Percentiles rank a stretch among this genome's conserved stretches.
These are phyloP conservation scores for Funneliformis caledonium DNA, from an alignment of 371 early-diverging fungal species.

Conservation along the genomic window DNA sequence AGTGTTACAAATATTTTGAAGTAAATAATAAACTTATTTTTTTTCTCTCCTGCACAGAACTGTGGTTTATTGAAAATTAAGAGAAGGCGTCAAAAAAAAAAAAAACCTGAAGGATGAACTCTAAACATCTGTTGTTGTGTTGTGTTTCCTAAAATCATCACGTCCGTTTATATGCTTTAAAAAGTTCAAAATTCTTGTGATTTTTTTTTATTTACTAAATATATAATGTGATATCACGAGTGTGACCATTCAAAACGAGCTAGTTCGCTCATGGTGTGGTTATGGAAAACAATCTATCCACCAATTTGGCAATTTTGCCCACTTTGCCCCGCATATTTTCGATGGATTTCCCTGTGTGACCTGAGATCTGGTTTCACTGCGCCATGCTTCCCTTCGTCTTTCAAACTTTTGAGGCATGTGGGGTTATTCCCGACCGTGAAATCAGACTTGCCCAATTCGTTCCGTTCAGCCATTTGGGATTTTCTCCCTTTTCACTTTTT, in stretches of 20 bases:
- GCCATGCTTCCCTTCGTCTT: too few relatives aligned
- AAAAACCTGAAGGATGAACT: too few relatives aligned
- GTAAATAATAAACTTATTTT: conserved; percentile 18
- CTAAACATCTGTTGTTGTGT: too few relatives aligned
- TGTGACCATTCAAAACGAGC: neutral
- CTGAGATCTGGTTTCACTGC: too few relatives aligned
- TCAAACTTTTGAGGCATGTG: too few relatives aligned
- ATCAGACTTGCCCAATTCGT: too few relatives aligned
- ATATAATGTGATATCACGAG: conserved; percentile 29
- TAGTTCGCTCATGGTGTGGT: neutral
- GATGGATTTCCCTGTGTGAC: too few relatives aligned
- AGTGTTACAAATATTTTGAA: neutral
- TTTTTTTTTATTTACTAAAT: neutral
- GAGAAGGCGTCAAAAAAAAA: conserved; percentile 10
- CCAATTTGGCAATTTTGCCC: neutral
- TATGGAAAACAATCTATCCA: neutral
- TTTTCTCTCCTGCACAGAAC: conserved; percentile 15
- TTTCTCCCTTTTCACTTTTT: too few relatives aligned
- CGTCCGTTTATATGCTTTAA: too few relatives aligned
- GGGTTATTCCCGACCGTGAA: too few relatives aligned
- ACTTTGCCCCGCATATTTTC: neutral
- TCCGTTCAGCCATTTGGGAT: too few relatives aligned
- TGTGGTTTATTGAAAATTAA: neutral
- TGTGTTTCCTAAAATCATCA: too few relatives aligned
- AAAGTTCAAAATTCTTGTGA: neutral